Percentiles rank a stretch among this genome's conserved stretches.
Evolutionary conservation across 352 stramenopile genomes (phyloP).

Genomic region (Plasmopara viticola): DNA sequence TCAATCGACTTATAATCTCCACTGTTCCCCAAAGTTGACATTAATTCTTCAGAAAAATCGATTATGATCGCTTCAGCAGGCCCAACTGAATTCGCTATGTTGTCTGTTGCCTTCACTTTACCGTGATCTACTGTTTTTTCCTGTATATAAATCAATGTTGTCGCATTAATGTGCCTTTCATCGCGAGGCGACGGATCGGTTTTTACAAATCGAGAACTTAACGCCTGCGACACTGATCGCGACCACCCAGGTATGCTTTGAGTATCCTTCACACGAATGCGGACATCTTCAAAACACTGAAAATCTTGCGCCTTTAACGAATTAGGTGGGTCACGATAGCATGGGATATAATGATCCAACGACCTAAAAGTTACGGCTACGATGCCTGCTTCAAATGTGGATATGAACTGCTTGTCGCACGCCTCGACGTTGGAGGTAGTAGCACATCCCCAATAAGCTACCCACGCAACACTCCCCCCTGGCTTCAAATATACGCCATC

Average conservation of each 20-base stretch:
- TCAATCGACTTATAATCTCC: too few species aligned
- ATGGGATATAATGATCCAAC: slow-evolving; percentile 82
- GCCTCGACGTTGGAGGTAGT: slow-evolving; percentile 44
- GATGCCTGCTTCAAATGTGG: slow-evolving; percentile 55
- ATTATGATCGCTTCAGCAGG: background rate
- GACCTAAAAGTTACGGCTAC: slow-evolving; percentile 62
- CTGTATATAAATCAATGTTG: background rate
- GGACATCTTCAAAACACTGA: slow-evolving; percentile 58
- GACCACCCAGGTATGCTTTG: slow-evolving; percentile 79
- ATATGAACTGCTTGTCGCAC: slow-evolving; percentile 71
- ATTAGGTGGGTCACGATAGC: slow-evolving; percentile 74
- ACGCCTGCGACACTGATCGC: slow-evolving; percentile 8
- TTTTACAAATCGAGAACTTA: slow-evolving; percentile 3
- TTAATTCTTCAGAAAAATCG: too few species aligned
- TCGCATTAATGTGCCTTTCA: slow-evolving; percentile 2
- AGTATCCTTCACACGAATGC: slow-evolving; percentile 70
- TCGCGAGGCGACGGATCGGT: background rate
- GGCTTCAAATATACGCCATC: slow-evolving; percentile 71
- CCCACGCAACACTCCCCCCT: slow-evolving; percentile 65
- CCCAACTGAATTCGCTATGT: too few species aligned
- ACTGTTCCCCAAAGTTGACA: too few species aligned
- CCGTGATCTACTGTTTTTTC: too few species aligned
- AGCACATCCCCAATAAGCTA: slow-evolving; percentile 75
- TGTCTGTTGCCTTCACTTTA: background rate
- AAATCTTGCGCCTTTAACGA: slow-evolving; percentile 67